These are phyloP conservation scores for Yamadazyma conglobata DNA, from an alignment of 1,139 yeast genomes.

Conservation along the genomic window DNA sequence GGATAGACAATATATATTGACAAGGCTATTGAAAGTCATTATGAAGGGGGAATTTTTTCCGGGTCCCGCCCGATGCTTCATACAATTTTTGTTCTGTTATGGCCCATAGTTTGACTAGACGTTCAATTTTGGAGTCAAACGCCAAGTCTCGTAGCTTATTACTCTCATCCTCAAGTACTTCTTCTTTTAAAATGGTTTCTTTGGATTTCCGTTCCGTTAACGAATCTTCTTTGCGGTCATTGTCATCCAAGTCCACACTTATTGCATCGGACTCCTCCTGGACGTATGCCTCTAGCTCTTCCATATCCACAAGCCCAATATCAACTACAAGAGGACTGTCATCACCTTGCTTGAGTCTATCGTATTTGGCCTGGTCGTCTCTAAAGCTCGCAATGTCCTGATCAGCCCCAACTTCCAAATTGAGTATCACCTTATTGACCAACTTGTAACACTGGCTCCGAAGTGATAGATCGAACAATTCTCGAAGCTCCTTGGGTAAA, in stretches of 20 bases:
- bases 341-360: conserved; percentile 3
- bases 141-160: conserved; percentile 24
- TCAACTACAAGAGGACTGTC: conserved; percentile 14
- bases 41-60: conserved; percentile 22
- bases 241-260: conserved; percentile 1
- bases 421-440: conserved; percentile 51
- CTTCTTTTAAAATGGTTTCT: conserved; percentile 14
- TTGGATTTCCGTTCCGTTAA: conserved; percentile 4
- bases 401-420: conserved; percentile 18
- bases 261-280: conserved; percentile 8
- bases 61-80: no score
- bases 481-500: conserved; percentile 51
- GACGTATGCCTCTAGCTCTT: conserved; percentile 7
- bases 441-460: conserved; percentile 57
- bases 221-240: conserved; percentile 4
- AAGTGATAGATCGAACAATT: conserved; percentile 50
- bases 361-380: conserved; percentile 13
- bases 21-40: conserved; percentile 9
- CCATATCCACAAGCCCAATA: conserved; percentile 8
- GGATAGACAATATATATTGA: not conserved
- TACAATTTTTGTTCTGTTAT: conserved; percentile 54
- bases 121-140: conserved; percentile 49
- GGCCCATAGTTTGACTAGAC: conserved; percentile 57
- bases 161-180: conserved; percentile 24
- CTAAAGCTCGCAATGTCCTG: conserved; percentile 11